phyloP scores from a whole-genome alignment of 2,329 filamentous ascomycete species.

The Ophiostoma ulmi region DNA sequence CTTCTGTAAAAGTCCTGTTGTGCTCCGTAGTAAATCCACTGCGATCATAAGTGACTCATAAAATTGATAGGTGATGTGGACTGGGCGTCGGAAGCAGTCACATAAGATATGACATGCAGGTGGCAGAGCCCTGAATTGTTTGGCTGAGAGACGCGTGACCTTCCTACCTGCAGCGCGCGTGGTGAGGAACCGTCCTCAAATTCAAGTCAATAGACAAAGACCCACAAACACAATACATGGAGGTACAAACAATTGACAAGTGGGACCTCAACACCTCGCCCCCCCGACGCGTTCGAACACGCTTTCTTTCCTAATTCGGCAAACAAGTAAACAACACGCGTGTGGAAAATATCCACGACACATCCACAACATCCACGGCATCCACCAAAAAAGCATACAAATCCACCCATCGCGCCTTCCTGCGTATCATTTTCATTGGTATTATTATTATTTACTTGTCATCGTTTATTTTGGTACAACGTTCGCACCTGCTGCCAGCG shows the following conservation, averaged over 20 bases:
- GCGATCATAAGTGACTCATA: not conserved
- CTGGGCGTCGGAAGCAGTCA: not conserved
- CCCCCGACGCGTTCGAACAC: constrained; percentile 28
- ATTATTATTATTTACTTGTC: not conserved
- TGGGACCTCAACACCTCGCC: constrained; percentile 13
- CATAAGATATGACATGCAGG: not conserved
- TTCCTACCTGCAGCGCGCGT: not conserved
- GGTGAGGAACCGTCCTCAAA: not conserved
- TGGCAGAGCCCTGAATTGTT: not conserved
- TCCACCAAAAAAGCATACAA: constrained; percentile 12
- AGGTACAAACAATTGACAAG: constrained; percentile 1
- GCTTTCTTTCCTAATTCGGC: constrained; percentile 27
- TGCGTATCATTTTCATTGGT: not conserved
- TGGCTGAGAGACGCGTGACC: constrained; percentile 10
- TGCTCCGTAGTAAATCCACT: constrained; percentile 9
- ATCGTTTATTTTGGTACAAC: not conserved
- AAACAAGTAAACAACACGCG: constrained; percentile 29
- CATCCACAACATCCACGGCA: not conserved
- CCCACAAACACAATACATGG: not conserved
- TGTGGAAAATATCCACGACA: constrained; percentile 17
- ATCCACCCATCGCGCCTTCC: constrained; percentile 18
- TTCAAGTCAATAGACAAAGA: not conserved
- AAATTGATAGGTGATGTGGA: not conserved
- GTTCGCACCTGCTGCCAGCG: constrained; percentile 16
- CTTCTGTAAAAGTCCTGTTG: constrained; percentile 12